phyloP scores from a whole-genome alignment of 2,329 filamentous ascomycete genomes.

The Waltergamsia citrina region DNA sequence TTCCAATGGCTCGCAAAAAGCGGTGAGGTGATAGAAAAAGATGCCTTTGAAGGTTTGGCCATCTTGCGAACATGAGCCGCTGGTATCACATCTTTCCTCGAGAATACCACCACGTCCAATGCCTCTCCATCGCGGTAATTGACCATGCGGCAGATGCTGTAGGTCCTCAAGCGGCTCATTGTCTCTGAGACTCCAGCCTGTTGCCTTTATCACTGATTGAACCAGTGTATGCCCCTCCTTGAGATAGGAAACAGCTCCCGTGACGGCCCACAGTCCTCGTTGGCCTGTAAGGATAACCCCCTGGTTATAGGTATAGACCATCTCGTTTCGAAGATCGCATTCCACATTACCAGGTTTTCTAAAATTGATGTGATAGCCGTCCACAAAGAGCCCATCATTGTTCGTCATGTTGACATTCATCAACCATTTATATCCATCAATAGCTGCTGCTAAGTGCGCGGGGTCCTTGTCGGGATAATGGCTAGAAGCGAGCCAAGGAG shows the following conservation, averaged over 20 bases:
- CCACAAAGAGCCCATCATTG: conserved; percentile 62
- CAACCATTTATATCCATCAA: conserved; percentile 76
- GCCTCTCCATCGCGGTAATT: conserved; percentile 43
- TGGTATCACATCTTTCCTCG: conserved; percentile 74
- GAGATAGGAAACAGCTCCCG: conserved; percentile 61
- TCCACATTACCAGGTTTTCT: conserved; percentile 53
- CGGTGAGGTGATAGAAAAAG: conserved; percentile 79
- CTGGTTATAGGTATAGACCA: conserved; percentile 95
- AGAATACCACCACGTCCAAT: conserved; percentile 72
- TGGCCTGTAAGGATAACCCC: conserved; percentile 79
- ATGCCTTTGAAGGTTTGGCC: conserved; percentile 90
- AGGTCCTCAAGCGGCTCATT: conserved; percentile 31
- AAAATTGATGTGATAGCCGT: conserved; percentile 77
- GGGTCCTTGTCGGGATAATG: conserved; percentile 36
- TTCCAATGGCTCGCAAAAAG: conserved; percentile 63
- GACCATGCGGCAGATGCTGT: conserved; percentile 19
- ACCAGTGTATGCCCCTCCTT: conserved; percentile 73
- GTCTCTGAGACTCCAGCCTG: conserved; percentile 56
- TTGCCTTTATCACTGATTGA: conserved; percentile 63
- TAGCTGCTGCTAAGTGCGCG: conserved; percentile 61
- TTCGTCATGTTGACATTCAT: conserved; percentile 74
- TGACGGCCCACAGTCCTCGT: conserved; percentile 70
- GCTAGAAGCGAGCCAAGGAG: conserved; percentile 44
- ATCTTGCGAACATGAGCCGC: conserved; percentile 68
- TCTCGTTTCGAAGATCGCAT: conserved; percentile 75